Conservation (phyloP, 2,329 filamentous ascomycete species). For the Penicillium sp. region DNA sequence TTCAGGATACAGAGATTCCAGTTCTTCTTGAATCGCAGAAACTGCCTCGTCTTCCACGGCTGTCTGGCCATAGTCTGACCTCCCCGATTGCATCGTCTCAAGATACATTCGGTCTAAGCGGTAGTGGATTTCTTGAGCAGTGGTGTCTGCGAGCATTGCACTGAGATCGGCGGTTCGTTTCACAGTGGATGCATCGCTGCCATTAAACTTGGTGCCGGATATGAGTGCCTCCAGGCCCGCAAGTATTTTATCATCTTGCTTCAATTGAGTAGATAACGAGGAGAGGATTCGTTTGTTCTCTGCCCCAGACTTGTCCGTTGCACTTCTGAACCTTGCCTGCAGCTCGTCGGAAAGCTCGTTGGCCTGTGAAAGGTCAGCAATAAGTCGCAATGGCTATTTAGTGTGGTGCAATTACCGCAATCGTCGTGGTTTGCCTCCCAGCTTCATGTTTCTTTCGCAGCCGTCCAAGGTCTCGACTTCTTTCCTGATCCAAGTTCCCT, state of each 20-base stretch:
- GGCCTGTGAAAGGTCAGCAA: slow-evolving; percentile 29
- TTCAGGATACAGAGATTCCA: slow-evolving; percentile 41
- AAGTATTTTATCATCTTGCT: slow-evolving; percentile 38
- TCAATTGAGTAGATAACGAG: slow-evolving; percentile 32
- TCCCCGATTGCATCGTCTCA: slow-evolving; percentile 24
- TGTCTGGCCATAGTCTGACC: not conserved
- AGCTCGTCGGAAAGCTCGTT: slow-evolving; percentile 36
- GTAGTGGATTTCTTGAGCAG: slow-evolving; percentile 38
- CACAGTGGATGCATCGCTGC: slow-evolving; percentile 29
- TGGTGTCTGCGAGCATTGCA: slow-evolving; percentile 30
- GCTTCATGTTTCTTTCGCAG: slow-evolving; percentile 37
- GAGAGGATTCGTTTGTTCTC: slow-evolving; percentile 38
- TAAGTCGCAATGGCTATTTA: not conserved
- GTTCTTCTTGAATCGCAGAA: slow-evolving; percentile 34
- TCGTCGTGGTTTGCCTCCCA: slow-evolving; percentile 33
- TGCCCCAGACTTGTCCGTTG: slow-evolving; percentile 30
- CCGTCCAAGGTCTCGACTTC: slow-evolving; percentile 27
- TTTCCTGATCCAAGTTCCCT: slow-evolving; percentile 23
- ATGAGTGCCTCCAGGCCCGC: slow-evolving; percentile 30
- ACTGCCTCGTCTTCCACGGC: slow-evolving; percentile 17
- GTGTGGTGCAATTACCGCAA: slow-evolving; percentile 29
- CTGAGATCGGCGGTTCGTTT: slow-evolving; percentile 31
- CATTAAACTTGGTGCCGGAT: slow-evolving; percentile 27
- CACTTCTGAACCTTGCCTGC: slow-evolving; percentile 29
- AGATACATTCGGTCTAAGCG: slow-evolving; percentile 43